Evolutionary conservation across 2,329 filamentous ascomycete genomes (phyloP).

Genomic region (Arthrinium puccinioides): DNA sequence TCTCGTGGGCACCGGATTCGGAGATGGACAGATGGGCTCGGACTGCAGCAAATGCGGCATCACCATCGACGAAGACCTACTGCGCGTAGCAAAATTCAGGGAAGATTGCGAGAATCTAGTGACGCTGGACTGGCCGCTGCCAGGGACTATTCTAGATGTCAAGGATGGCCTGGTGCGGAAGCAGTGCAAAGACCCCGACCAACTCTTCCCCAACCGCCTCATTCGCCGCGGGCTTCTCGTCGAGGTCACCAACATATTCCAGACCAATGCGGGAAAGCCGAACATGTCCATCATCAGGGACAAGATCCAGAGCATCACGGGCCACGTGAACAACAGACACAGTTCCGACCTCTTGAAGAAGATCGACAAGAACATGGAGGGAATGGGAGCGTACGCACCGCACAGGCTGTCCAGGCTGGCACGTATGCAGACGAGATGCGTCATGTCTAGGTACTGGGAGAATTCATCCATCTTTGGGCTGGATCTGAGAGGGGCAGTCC

Average conservation of each 20-base stretch:
- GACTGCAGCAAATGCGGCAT: slow-evolving; percentile 42
- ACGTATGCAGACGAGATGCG: slow-evolving; percentile 44
- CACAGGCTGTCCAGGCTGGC: slow-evolving; percentile 14
- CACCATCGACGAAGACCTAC: slow-evolving; percentile 44
- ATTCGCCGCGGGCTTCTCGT: slow-evolving; percentile 3
- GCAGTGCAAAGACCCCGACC: slow-evolving; percentile 12
- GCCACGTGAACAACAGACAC: slow-evolving; percentile 14
- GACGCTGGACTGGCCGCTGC: slow-evolving; percentile 42
- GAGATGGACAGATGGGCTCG: slow-evolving; percentile 42
- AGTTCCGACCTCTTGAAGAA: slow-evolving; percentile 19
- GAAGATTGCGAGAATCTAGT: slow-evolving; percentile 42
- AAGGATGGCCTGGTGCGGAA: slow-evolving; percentile 38
- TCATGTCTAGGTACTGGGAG: slow-evolving; percentile 62
- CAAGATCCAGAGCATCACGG: slow-evolving; percentile 36
- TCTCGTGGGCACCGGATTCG: slow-evolving; percentile 45
- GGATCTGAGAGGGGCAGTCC: slow-evolving; percentile 54
- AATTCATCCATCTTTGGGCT: slow-evolving; percentile 56
- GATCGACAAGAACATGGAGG: slow-evolving; percentile 23
- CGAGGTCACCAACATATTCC: slow-evolving; percentile 1
- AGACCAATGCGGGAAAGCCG: slow-evolving; percentile 1
- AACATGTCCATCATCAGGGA: slow-evolving; percentile 33
- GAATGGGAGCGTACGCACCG: slow-evolving; percentile 8
- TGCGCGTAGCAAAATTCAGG: slow-evolving; percentile 52
- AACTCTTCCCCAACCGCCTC: slow-evolving; percentile 48
- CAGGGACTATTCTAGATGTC: slow-evolving; percentile 54